Conservation (phyloP, 2,329 filamentous ascomycete species). For the Colletotrichum tropicale region DNA sequence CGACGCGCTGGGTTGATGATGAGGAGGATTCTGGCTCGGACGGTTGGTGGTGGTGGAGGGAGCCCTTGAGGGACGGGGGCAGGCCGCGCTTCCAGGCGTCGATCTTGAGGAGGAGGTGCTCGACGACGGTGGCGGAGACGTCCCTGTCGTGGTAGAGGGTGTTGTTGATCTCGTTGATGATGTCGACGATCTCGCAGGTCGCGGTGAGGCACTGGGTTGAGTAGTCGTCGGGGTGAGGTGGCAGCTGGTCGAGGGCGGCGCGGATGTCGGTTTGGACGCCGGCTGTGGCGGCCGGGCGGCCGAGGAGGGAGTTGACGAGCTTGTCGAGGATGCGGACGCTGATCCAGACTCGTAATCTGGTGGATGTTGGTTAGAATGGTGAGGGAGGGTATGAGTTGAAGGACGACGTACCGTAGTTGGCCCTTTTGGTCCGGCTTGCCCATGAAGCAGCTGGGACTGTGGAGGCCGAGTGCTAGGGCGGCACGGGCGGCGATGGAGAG, state of each 20-base stretch:
- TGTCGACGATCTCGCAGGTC: constrained; percentile 44
- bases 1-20: background rate
- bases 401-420: background rate
- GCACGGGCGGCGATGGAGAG: constrained; percentile 62
- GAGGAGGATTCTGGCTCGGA: constrained; percentile 16
- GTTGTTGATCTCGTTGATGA: constrained; percentile 48
- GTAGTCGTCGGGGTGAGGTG: constrained; percentile 22
- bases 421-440: background rate
- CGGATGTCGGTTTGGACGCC: background rate
- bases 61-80: constrained; percentile 36
- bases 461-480: constrained; percentile 61
- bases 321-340: background rate
- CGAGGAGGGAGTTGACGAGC: background rate
- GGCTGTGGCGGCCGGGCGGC: background rate
- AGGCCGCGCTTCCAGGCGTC: constrained; percentile 50
- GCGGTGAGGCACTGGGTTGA: constrained; percentile 38
- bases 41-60: constrained; percentile 38
- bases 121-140: constrained; percentile 35
- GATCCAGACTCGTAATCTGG: background rate
- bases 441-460: constrained; percentile 33
- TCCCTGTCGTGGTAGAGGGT: constrained; percentile 46
- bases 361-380: fast-evolving
- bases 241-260: constrained; percentile 20
- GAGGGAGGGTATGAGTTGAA: fast-evolving
- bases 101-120: constrained; percentile 44